A percentile compares a stretch with the other conserved stretches of the same genome.
These are phyloP conservation scores for Candida rishiriensis DNA, from an alignment of 805 yeast species.

Conservation along the genomic window DNA sequence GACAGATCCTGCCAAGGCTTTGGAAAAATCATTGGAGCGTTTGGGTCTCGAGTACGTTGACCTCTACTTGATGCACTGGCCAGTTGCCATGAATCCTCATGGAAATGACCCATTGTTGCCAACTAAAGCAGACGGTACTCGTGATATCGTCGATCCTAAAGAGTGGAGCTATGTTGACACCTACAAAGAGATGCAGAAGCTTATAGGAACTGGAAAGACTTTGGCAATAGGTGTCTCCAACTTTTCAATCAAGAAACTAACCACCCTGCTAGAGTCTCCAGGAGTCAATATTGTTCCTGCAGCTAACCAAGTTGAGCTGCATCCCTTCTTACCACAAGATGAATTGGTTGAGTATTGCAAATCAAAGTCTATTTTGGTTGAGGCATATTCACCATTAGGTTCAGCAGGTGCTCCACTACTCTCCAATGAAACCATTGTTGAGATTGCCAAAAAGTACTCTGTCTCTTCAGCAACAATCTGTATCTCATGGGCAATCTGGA, in stretches of 20 bases:
- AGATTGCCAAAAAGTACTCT: slow-evolving; percentile 40
- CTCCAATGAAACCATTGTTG: slow-evolving; percentile 37
- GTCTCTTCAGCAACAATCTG: slow-evolving; percentile 47
- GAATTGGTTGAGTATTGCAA: slow-evolving; percentile 51
- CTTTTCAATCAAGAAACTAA: slow-evolving; percentile 50
- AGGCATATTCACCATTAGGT: slow-evolving; percentile 81
- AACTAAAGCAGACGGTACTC: slow-evolving; percentile 13
- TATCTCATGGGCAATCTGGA: slow-evolving; percentile 55
- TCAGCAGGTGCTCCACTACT: slow-evolving; percentile 51
- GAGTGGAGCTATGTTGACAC: slow-evolving; percentile 46
- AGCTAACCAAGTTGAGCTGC: slow-evolving; percentile 70
- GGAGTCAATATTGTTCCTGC: slow-evolving; percentile 56
- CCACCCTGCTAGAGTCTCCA: slow-evolving; percentile 44
- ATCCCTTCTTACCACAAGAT: slow-evolving; percentile 63
- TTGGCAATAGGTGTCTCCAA: slow-evolving; percentile 76
- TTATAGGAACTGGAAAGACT: slow-evolving; percentile 40
- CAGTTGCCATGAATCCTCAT: slow-evolving; percentile 45
- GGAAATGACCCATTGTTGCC: slow-evolving; percentile 26
- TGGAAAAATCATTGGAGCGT: slow-evolving; percentile 45
- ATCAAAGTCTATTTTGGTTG: slow-evolving; percentile 49
- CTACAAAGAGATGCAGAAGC: slow-evolving; percentile 58
- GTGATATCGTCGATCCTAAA: slow-evolving; percentile 23
- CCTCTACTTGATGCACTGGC: slow-evolving; percentile 81
- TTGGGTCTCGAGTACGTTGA: slow-evolving; percentile 63
- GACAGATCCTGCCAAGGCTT: slow-evolving; percentile 39